These are phyloP conservation scores for Backusella psychrophila DNA, from an alignment of 192 early-diverging fungal species.

Conservation along the genomic window DNA sequence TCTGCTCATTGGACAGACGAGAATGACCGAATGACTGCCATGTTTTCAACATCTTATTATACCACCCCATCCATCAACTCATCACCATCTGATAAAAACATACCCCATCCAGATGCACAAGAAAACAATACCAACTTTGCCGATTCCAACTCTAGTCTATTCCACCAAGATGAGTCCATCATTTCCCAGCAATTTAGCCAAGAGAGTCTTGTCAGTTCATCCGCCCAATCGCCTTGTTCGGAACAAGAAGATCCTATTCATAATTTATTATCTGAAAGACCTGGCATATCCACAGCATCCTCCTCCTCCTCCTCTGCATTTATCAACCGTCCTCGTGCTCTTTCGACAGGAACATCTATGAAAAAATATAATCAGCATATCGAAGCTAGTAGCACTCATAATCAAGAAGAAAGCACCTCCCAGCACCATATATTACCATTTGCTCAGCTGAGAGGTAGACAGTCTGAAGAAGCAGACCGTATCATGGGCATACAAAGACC, in stretches of 20 bases:
- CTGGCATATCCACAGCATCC: background rate
- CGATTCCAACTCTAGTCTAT: background rate
- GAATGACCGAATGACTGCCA: conserved; percentile 55
- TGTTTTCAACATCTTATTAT: conserved; percentile 45
- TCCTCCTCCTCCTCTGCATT: background rate
- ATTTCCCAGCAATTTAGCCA: conserved; percentile 5
- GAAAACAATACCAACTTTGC: background rate
- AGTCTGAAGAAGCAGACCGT: background rate
- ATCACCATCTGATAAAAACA: background rate
- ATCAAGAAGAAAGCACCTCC: background rate
- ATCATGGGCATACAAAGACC: background rate
- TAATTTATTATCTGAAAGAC: conserved; percentile 1
- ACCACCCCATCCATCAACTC: background rate
- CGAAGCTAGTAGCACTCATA: background rate
- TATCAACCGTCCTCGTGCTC: background rate
- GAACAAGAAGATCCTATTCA: background rate
- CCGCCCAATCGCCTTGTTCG: background rate
- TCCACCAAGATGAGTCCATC: background rate
- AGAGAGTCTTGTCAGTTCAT: background rate
- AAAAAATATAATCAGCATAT: background rate
- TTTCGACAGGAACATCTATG: background rate
- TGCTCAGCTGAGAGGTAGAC: background rate
- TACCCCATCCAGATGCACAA: background rate
- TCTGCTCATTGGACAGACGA: conserved; percentile 74
- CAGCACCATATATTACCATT: background rate